A percentile compares a stretch with the other conserved stretches of the same genome.
phyloP scores from a whole-genome alignment of 139 green algal species.

The Yamagishiella unicocca region DNA sequence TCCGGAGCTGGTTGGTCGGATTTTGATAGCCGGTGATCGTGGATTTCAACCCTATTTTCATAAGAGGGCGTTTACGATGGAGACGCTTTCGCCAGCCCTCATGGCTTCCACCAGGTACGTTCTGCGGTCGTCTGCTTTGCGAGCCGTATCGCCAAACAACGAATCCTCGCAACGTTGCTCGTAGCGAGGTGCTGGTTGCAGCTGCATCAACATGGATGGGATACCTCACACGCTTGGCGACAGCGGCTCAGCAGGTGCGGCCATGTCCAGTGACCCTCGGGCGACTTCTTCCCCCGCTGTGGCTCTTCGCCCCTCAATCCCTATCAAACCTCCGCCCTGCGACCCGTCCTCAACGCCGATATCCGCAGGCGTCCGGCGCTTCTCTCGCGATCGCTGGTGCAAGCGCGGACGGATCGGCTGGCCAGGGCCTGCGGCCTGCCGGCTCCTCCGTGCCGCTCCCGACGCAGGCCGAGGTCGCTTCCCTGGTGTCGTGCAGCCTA shows the following conservation, averaged over 20 bases:
- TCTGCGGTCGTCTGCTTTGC: too few species aligned
- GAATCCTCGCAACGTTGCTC: not conserved
- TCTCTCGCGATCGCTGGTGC: not conserved
- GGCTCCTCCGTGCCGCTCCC: conserved; percentile 24
- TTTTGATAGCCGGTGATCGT: too few species aligned
- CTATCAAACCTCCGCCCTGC: not conserved
- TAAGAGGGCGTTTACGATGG: too few species aligned
- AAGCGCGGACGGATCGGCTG: not conserved
- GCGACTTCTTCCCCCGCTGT: not conserved
- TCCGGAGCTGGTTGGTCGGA: too few species aligned
- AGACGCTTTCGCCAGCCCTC: conserved; percentile 4
- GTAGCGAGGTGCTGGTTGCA: conserved; percentile 30
- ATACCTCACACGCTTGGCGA: conserved; percentile 1
- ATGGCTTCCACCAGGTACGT: conserved; percentile 32
- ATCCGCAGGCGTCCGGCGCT: not conserved
- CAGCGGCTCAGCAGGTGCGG: conserved; percentile 12
- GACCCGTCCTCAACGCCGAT: not conserved
- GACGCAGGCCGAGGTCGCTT: not conserved
- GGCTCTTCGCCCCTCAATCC: not conserved
- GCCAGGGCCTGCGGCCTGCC: not conserved
- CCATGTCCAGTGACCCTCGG: not conserved
- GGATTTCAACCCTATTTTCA: too few species aligned
- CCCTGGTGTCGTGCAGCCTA: conserved; percentile 24
- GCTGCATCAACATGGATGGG: conserved; percentile 35
- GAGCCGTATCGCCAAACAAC: not conserved